Base-by-base conservation (phyloP, 805 yeast species). In the Wickerhamomyces tratensis region DNA sequence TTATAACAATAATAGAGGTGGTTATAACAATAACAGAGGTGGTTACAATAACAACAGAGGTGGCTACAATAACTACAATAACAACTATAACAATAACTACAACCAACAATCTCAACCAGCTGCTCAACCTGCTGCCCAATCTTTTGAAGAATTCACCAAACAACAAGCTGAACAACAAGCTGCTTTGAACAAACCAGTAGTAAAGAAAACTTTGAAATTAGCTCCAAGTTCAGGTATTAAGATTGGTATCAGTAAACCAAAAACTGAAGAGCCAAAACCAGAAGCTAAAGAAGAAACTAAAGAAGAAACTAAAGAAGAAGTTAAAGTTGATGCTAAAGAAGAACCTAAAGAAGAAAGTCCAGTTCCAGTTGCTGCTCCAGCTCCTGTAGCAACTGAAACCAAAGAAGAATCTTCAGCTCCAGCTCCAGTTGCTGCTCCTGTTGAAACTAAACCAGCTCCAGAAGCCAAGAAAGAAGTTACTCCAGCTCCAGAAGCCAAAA, bases 61-160 rank as follows among this genome's bases (percentile, higher is more conserved):
- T n/a, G n/a, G n/a, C n/a, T n/a, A 37, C 38, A 46, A 45, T 41
- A 43, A 50, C 38, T 41, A 41, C 38, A 40, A 46, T 45, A 51
- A 46, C 33, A 44, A 47, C 36, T 41, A 42, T 39, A 35, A 42
- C 41, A 38, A 31, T 25, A 34, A 36, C 33, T 33, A 41, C 38
- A 39, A 41, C 40, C 45, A 52, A 41, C 54, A 49, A 43, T 52
- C 44, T 29, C 61, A 53, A 44, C 50, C 58, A 38, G 48, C 48
- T 34, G 61, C 60, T 46, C 61, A 55, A 45, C 69, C 68, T 53
- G 81, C 79, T 47, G 79, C 20, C 4, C 20, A 86, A 86, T 74
- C 89, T 35, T 71, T 86, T 53, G 94, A 87, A 42, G 95, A 86
- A 50, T 86, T 78, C 66, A 82, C 84, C 58, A 81, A 81, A 58